These are phyloP conservation scores for Setaria italica DNA, from an alignment of 202 grass and related monocot species.

Conservation along the genomic window DNA sequence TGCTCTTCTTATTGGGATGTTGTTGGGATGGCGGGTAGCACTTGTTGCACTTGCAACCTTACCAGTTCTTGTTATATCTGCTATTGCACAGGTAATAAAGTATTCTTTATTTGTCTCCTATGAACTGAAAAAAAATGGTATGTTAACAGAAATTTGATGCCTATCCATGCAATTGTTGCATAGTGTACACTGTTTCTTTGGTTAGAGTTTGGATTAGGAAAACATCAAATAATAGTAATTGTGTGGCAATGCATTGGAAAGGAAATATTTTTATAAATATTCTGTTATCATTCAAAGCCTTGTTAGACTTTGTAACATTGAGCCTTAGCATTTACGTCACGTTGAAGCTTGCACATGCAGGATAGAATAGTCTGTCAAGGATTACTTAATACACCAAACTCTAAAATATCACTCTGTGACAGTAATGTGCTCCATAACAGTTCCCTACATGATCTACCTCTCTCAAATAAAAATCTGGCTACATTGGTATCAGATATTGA, in stretches of 20 bases:
- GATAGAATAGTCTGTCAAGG: not conserved
- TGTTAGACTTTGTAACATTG: slow-evolving; percentile 17
- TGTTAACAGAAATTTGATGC: slow-evolving; percentile 23
- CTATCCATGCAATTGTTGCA: not conserved
- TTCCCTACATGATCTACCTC: slow-evolving; percentile 16
- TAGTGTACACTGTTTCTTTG: not conserved
- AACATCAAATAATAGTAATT: not conserved
- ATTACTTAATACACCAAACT: slow-evolving; percentile 21
- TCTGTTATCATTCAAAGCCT: not conserved
- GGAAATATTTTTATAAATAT: not conserved
- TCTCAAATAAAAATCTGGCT: not conserved
- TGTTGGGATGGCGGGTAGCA: slow-evolving; percentile 87
- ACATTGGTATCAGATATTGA: not conserved
- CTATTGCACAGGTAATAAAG: slow-evolving; percentile 86
- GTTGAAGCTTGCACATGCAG: not conserved
- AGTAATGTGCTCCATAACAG: slow-evolving; percentile 26
- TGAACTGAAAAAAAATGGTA: slow-evolving; percentile 29
- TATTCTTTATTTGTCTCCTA: slow-evolving; percentile 29
- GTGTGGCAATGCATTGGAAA: not conserved
- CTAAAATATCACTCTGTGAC: slow-evolving; percentile 20
- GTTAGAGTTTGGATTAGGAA: slow-evolving; percentile 14
- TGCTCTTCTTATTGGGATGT: slow-evolving; percentile 89
- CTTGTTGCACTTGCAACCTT: slow-evolving; percentile 94
- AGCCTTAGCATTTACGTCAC: not conserved
- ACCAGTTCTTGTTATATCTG: slow-evolving; percentile 89